phyloP scores from a whole-genome alignment of 768 basidiomycete species.

The Boletus patriciae region DNA sequence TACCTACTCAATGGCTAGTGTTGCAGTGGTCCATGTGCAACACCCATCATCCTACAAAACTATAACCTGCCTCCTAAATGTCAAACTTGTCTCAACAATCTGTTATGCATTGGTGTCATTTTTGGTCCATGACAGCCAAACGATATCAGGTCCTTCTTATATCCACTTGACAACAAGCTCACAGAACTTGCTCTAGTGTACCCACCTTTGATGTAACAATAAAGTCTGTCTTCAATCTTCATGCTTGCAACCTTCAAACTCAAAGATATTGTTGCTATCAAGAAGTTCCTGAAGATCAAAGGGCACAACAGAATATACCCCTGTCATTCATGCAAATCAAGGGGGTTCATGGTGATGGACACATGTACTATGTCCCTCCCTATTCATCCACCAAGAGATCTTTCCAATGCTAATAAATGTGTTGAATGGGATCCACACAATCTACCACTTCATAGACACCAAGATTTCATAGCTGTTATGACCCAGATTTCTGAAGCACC shows the following conservation, averaged over 20 bases:
- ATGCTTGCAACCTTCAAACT: not conserved
- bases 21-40: not conserved
- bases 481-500: constrained; percentile 24
- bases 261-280: not conserved
- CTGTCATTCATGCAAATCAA: not conserved
- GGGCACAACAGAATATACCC: not conserved
- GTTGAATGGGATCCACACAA: constrained; percentile 10
- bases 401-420: not conserved
- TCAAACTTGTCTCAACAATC: not conserved
- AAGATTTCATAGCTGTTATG: constrained; percentile 27
- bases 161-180: not conserved
- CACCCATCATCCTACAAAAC: not conserved
- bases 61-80: not conserved
- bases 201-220: not conserved
- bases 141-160: not conserved
- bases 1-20: not conserved
- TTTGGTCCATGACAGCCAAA: not conserved
- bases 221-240: not conserved
- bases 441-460: constrained; percentile 38
- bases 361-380: not conserved
- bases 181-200: not conserved
- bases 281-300: not conserved
- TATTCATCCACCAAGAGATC: not conserved
- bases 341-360: not conserved
- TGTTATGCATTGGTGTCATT: not conserved